These are phyloP conservation scores for Draba incana DNA, from an alignment of 345 rosid genomes.

Conservation along the genomic window DNA sequence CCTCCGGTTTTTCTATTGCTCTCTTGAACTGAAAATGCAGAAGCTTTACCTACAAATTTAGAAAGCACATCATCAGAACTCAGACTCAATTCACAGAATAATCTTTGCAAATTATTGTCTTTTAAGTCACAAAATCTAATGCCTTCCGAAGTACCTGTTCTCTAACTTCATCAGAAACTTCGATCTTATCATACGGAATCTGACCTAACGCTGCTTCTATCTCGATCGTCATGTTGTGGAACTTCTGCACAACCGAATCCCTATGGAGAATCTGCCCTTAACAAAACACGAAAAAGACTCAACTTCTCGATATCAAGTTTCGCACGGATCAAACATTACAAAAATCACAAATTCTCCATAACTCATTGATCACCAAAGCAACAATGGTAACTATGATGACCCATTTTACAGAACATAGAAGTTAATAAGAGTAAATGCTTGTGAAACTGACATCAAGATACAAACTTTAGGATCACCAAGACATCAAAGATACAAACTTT, in stretches of 20 bases:
- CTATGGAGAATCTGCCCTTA: slow-evolving; percentile 59
- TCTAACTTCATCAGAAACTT: slow-evolving; percentile 77
- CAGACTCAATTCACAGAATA: background rate
- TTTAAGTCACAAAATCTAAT: background rate
- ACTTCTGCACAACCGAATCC: slow-evolving; percentile 49
- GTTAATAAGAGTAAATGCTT: slow-evolving; percentile 2
- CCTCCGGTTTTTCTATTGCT: slow-evolving; percentile 69
- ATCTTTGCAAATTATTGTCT: slow-evolving; percentile 5
- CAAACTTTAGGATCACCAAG: background rate
- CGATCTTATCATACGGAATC: slow-evolving; percentile 61
- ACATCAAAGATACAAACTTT: background rate
- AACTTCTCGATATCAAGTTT: slow-evolving; percentile 7
- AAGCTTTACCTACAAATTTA: slow-evolving; percentile 63
- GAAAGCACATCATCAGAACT: slow-evolving; percentile 17
- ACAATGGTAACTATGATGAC: slow-evolving; percentile 2
- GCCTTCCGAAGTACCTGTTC: slow-evolving; percentile 68
- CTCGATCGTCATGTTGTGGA: slow-evolving; percentile 58
- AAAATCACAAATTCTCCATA: slow-evolving; percentile 5
- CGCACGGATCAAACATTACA: background rate
- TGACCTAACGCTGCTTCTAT: slow-evolving; percentile 73
- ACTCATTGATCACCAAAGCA: slow-evolving; percentile 16
- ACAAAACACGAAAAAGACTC: slow-evolving; percentile 10
- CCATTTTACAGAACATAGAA: background rate
- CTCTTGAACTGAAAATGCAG: slow-evolving; percentile 87
- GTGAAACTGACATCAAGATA: background rate